A percentile compares a stretch with the other conserved stretches of the same genome.
Conservation (phyloP, 2,329 filamentous ascomycete genomes). For the Coniochaeta pulveracea region DNA sequence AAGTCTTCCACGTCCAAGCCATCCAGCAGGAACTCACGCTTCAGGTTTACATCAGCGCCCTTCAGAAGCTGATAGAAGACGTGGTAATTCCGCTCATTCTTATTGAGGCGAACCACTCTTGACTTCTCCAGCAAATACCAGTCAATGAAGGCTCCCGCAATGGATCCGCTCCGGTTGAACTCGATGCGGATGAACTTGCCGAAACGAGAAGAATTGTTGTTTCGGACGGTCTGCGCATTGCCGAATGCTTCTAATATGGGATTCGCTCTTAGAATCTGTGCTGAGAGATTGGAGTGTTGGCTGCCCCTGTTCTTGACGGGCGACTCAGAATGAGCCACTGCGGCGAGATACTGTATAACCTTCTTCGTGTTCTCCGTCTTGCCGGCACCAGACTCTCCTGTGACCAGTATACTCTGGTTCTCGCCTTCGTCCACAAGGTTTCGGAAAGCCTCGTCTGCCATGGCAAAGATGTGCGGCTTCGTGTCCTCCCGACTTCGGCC, state of each 20-base stretch:
- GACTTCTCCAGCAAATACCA: slow-evolving; percentile 99
- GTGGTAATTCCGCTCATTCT: slow-evolving; percentile 90
- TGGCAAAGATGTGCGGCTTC: slow-evolving; percentile 93
- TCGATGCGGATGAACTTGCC: slow-evolving; percentile 98
- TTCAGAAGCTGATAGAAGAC: slow-evolving; percentile 92
- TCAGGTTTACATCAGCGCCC: slow-evolving; percentile 65
- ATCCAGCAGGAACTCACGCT: slow-evolving; percentile 65
- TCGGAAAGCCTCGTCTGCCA: slow-evolving; percentile 92
- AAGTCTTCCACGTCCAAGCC: slow-evolving; percentile 75
- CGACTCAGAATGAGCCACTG: slow-evolving; percentile 78
- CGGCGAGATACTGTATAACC: slow-evolving; percentile 95
- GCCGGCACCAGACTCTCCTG: slow-evolving; percentile 92
- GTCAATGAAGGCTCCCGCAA: slow-evolving; percentile 92
- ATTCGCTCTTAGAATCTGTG: slow-evolving; percentile 92
- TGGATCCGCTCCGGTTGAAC: slow-evolving; percentile 78
- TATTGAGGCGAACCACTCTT: slow-evolving; percentile 81
- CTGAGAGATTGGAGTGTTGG: slow-evolving; percentile 73
- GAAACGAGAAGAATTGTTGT: slow-evolving; percentile 97
- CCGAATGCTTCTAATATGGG: slow-evolving; percentile 97
- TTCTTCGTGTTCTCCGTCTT: slow-evolving; percentile 99
- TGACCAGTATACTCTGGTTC: slow-evolving; percentile 96
- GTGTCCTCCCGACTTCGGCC: slow-evolving; percentile 86
- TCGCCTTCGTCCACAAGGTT: slow-evolving; percentile 90
- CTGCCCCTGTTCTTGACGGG: slow-evolving; percentile 46
- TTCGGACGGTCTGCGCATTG: slow-evolving; percentile 93